Evolutionary conservation across 176 grass and related monocot species (phyloP).

Genomic region (Pontederia paniculata): DNA sequence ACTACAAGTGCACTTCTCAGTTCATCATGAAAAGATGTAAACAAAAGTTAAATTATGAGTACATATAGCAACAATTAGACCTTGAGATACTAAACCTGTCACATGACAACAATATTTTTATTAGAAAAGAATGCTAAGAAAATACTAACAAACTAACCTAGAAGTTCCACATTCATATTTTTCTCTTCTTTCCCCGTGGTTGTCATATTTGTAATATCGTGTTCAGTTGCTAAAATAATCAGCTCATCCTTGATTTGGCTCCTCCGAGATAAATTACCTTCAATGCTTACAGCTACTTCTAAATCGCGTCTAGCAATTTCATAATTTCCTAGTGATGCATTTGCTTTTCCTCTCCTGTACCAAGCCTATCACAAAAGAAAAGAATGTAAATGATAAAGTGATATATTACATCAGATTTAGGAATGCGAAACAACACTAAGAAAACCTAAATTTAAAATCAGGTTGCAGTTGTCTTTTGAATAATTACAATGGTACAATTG

Average conservation of each 20-base stretch:
- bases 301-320: constrained; percentile 58
- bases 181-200: constrained; percentile 14
- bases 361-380: constrained; percentile 50
- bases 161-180: constrained; percentile 16
- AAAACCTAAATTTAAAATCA: not conserved
- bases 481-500: too few species aligned
- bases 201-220: constrained; percentile 19
- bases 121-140: not conserved
- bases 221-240: constrained; percentile 26
- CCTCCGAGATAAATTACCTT: constrained; percentile 52
- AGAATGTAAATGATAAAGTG: constrained; percentile 3
- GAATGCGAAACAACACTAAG: not conserved
- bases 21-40: too few species aligned
- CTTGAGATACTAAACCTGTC: too few species aligned
- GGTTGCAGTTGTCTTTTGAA: not conserved
- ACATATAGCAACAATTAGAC: too few species aligned
- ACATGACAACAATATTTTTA: not conserved
- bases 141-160: constrained; percentile 23
- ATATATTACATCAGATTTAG: not conserved
- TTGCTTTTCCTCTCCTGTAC: constrained; percentile 89
- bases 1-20: too few species aligned
- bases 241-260: constrained; percentile 66
- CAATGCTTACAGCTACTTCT: constrained; percentile 53
- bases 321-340: constrained; percentile 49
- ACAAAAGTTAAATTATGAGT: too few species aligned